A percentile compares a stretch with the other conserved stretches of the same genome.
phyloP scores from a whole-genome alignment of 129 eudicot genomes.

The Pseudognaphalium luteoalbum region DNA sequence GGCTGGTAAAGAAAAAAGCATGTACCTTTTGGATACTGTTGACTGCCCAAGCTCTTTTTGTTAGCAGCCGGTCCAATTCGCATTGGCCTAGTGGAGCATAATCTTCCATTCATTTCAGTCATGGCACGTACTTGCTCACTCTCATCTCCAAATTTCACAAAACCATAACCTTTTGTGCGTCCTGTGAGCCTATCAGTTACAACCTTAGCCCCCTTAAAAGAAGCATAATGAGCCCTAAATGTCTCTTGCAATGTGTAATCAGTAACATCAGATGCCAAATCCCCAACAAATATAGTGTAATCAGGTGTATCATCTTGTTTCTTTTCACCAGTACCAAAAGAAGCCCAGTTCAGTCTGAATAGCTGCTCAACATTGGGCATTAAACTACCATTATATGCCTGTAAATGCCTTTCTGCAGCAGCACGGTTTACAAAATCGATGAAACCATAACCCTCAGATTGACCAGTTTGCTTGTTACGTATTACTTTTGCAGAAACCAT shows the following conservation, averaged over 20 bases:
- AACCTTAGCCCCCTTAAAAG: slow-evolving; percentile 88
- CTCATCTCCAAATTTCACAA: slow-evolving; percentile 93
- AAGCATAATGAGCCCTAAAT: slow-evolving; percentile 69
- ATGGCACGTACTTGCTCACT: slow-evolving; percentile 80
- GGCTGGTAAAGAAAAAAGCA: background rate
- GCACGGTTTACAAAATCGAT: slow-evolving; percentile 72
- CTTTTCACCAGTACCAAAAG: slow-evolving; percentile 82
- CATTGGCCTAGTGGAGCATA: slow-evolving; percentile 85
- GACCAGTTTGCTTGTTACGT: slow-evolving; percentile 81
- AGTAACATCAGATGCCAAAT: slow-evolving; percentile 85
- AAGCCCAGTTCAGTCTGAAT: slow-evolving; percentile 90
- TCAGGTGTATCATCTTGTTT: slow-evolving; percentile 64
- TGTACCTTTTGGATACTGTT: slow-evolving; percentile 47
- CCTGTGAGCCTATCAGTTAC: slow-evolving; percentile 86
- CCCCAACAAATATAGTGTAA: slow-evolving; percentile 85
- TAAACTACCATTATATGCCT: slow-evolving; percentile 59
- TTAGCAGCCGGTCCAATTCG: slow-evolving; percentile 92
- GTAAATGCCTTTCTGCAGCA: slow-evolving; percentile 83
- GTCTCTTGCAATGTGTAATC: slow-evolving; percentile 88
- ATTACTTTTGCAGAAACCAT: slow-evolving; percentile 80
- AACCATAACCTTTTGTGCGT: slow-evolving; percentile 92
- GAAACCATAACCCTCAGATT: slow-evolving; percentile 92
- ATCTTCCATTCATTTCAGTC: slow-evolving; percentile 90
- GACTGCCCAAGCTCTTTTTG: slow-evolving; percentile 54
- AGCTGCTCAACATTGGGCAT: slow-evolving; percentile 87